Base-by-base conservation (phyloP, 2,329 filamentous ascomycete species). In the Hypomyces rosellus region DNA sequence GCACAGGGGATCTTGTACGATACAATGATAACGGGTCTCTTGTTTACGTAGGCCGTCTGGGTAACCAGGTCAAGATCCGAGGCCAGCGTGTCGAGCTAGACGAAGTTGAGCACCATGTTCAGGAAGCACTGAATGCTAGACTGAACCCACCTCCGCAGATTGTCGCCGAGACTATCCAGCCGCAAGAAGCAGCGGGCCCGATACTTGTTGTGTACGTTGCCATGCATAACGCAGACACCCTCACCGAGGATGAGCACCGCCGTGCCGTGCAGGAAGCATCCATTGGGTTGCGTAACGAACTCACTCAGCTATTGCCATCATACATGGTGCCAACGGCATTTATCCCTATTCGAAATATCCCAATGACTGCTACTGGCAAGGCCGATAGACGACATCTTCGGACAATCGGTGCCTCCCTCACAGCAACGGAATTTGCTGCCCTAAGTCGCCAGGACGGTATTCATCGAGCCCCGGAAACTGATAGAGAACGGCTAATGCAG, bases 41-140 rank as follows among this genome's bases (percentile, higher is more conserved):
- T 4, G 54, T 68, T 1, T 76, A 71, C 36, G 59, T 76, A 34
- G 78, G 77, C 34, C 69, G 80, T 25, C 77, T 77, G 55, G 79
- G 82, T 55, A 71, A 71, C 0, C 79, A 82, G 57, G 72, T 82
- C 45, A 84, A 84, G 61, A 63, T 83, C 11, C 69, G 74, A 34
- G 82, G 82, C 14, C 81, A 74, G 51, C 64, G 78, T 37, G 67
- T 80, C 42, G 82, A 77, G 63, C 65, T 77, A 6, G 56, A 48
- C 3, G 43, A 45, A 34, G 18, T 45, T 20, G 43, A 45, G 13
- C 8, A 45, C 14, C 43, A 45, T 18, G 43, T 58, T 30, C 25
- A 30, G 25, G 9, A 30, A 11, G 25, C 25, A 3, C 25, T 30
- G 25, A 11, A 5, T 3, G 25, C 6, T 6, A 30, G 8, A 8